phyloP scores from a whole-genome alignment of 208 protist genomes.

The Acanthamoeba sp. region DNA sequence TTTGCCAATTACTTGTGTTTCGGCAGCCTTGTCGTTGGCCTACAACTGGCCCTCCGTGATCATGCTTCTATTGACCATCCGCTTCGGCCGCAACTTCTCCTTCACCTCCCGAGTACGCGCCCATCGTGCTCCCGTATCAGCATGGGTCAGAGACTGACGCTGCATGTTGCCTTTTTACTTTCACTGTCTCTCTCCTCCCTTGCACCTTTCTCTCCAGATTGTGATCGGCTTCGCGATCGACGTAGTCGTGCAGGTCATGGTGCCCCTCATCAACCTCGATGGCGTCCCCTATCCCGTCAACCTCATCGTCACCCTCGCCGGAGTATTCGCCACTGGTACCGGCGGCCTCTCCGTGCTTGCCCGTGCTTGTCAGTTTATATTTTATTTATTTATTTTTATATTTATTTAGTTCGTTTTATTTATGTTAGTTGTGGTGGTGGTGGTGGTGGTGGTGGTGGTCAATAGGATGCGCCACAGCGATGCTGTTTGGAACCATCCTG shows the following conservation, averaged over 20 bases:
- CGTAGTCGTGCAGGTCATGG: conserved; percentile 58
- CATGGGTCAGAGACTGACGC: too few relatives aligned
- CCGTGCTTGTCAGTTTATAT: neutral
- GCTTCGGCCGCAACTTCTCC: conserved; percentile 74
- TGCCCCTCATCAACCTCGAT: conserved; percentile 78
- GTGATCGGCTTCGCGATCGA: conserved; percentile 39
- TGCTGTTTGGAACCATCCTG: conserved; percentile 81
- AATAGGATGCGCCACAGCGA: conserved; percentile 69
- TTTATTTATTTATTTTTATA: neutral
- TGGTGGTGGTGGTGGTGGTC: too few relatives aligned
- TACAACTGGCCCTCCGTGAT: conserved; percentile 80
- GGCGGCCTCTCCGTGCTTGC: neutral
- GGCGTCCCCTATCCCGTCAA: conserved; percentile 56
- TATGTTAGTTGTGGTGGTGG: neutral
- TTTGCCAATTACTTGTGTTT: too few relatives aligned
- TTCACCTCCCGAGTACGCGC: conserved; percentile 72
- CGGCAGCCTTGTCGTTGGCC: conserved; percentile 71
- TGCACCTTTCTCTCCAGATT: neutral
- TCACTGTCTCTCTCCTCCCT: too few relatives aligned
- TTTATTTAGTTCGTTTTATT: neutral
- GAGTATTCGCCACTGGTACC: conserved; percentile 30
- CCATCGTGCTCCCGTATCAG: too few relatives aligned
- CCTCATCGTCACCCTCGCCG: conserved; percentile 21
- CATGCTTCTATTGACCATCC: conserved; percentile 75
- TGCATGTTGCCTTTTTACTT: too few relatives aligned